Conservation (phyloP, 192 early-diverging fungal genomes). For the Coemansia sp. region DNA sequence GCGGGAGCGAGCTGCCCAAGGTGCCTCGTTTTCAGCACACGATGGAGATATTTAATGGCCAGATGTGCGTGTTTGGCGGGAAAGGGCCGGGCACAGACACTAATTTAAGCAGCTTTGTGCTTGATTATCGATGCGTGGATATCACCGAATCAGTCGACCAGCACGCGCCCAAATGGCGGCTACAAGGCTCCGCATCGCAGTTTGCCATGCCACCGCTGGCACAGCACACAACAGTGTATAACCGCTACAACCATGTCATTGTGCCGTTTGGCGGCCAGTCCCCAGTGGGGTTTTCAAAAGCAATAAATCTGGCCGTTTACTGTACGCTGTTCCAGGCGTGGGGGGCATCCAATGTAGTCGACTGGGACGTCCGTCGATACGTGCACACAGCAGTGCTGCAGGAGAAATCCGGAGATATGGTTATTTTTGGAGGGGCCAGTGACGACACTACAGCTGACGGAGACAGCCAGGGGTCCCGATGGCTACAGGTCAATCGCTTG, state of each 20-base stretch:
- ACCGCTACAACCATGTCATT: conserved; percentile 35
- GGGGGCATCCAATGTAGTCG: conserved; percentile 35
- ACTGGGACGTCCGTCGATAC: conserved; percentile 31
- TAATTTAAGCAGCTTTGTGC: conserved; percentile 20
- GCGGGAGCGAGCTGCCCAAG: conserved; percentile 5
- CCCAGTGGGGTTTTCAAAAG: conserved; percentile 29
- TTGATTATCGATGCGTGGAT: conserved; percentile 44
- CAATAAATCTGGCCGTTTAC: conserved; percentile 30
- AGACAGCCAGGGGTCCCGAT: conserved; percentile 11
- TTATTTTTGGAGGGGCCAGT: conserved; percentile 44
- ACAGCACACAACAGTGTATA: conserved; percentile 43
- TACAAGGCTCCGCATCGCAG: conserved; percentile 36
- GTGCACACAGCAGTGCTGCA: conserved; percentile 40
- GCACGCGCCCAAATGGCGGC: conserved; percentile 23
- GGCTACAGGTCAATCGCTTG: conserved; percentile 34
- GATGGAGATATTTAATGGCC: conserved; percentile 44
- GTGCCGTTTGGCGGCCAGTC: conserved; percentile 43
- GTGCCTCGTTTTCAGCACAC: conserved; percentile 41
- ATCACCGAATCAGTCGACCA: conserved; percentile 28
- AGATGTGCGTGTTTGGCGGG: conserved; percentile 48
- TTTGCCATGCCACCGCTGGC: conserved; percentile 52
- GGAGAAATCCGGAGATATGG: conserved; percentile 35
- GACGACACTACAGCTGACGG: conserved; percentile 24
- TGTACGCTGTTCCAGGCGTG: conserved; percentile 42
- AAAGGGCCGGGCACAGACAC: conserved; percentile 7